These are phyloP conservation scores for Trichosporon ovoides DNA, from an alignment of 1,284 basidiomycete species.

Conservation along the genomic window DNA sequence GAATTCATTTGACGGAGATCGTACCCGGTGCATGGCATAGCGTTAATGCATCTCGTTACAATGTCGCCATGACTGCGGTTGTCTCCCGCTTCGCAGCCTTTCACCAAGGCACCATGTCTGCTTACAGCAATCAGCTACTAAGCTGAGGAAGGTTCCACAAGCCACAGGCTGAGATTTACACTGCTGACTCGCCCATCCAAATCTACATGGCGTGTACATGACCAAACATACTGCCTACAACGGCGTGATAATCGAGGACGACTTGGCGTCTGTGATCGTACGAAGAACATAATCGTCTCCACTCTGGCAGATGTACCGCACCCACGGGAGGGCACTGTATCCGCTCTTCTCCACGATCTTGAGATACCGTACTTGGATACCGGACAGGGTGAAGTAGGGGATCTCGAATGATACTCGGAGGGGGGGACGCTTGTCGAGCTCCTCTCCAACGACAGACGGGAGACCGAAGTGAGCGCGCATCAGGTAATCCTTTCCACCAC, in stretches of 20 bases:
- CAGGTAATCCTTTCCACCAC: conserved; percentile 85
- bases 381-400: conserved; percentile 94
- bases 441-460: conserved; percentile 78
- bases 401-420: conserved; percentile 50
- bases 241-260: conserved; percentile 43
- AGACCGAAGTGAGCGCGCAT: conserved; percentile 95
- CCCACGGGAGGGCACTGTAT: conserved; percentile 61
- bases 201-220: conserved; percentile 4
- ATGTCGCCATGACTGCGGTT: too few relatives aligned
- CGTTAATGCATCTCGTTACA: too few relatives aligned
- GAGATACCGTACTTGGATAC: conserved; percentile 80
- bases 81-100: too few relatives aligned
- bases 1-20: too few relatives aligned
- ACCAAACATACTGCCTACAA: conserved; percentile 24
- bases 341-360: conserved; percentile 99
- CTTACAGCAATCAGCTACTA: too few relatives aligned
- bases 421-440: conserved; percentile 61
- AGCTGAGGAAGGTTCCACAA: too few relatives aligned
- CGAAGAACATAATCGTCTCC: conserved; percentile 76
- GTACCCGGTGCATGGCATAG: too few relatives aligned
- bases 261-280: conserved; percentile 46
- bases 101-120: too few relatives aligned
- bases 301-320: conserved; percentile 71
- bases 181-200: neutral
- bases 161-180: too few relatives aligned